Percentiles rank a stretch among this genome's conserved stretches.
These are phyloP conservation scores for Arthrobotrys megalospora DNA, from an alignment of 2,329 filamentous ascomycete species.

Conservation along the genomic window DNA sequence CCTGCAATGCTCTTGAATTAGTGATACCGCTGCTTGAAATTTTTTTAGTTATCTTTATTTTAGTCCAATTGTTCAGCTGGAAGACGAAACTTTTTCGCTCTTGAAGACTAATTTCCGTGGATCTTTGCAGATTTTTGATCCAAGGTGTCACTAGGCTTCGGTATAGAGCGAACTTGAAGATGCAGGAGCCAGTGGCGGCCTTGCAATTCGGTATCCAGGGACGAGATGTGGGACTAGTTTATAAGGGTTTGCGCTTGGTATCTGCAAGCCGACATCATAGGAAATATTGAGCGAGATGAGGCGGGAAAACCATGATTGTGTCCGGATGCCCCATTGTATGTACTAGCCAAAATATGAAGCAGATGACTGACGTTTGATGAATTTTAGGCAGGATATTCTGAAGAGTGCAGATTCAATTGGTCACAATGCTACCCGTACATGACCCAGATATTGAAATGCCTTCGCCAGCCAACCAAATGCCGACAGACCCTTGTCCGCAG, in stretches of 20 bases:
- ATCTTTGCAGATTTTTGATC: constrained; percentile 25
- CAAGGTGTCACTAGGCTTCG: constrained; percentile 13
- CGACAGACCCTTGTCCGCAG: constrained; percentile 21
- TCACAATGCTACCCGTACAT: constrained; percentile 32
- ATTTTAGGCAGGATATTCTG: constrained; percentile 36
- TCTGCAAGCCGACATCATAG: constrained; percentile 41
- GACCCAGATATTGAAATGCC: constrained; percentile 15
- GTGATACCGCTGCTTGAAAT: constrained; percentile 39
- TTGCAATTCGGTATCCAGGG: constrained; percentile 3
- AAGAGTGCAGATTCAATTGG: constrained; percentile 50
- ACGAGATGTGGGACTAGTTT: constrained; percentile 1
- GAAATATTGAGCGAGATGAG: constrained; percentile 38
- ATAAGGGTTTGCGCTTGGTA: constrained; percentile 17
- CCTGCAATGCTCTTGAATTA: constrained; percentile 41
- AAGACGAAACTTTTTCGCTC: constrained; percentile 19
- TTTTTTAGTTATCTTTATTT: neutral
- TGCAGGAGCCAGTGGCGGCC: constrained; percentile 21
- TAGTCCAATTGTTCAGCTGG: constrained; percentile 34
- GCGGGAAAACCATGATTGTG: neutral
- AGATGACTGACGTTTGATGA: constrained; percentile 33
- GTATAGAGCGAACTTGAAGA: constrained; percentile 36
- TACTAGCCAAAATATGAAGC: constrained; percentile 42
- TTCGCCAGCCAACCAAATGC: constrained; percentile 53
- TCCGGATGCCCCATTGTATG: constrained; percentile 14
- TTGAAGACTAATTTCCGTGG: constrained; percentile 25